Conservation (phyloP, 768 basidiomycete genomes). For the Leucocoprinus leucothites region DNA sequence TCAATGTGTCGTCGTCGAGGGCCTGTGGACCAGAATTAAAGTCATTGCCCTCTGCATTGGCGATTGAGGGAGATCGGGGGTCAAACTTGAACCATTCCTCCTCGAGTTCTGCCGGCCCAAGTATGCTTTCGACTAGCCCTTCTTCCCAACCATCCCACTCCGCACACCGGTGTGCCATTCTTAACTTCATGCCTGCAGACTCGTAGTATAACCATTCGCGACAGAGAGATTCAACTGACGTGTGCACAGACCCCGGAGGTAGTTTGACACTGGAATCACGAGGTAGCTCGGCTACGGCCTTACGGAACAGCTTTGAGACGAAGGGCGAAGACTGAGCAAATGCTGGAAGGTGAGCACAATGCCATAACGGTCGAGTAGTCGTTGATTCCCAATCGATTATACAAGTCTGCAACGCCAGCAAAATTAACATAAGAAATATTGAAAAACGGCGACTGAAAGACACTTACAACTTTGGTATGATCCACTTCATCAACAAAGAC, state of each 20-base stretch:
- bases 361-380: slow-evolving; percentile 84
- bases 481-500: slow-evolving; percentile 76
- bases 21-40: slow-evolving; percentile 20
- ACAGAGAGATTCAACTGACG: slow-evolving; percentile 38
- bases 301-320: slow-evolving; percentile 67
- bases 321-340: slow-evolving; percentile 79
- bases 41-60: slow-evolving; percentile 13
- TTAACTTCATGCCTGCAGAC: slow-evolving; percentile 56
- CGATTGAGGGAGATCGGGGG: neutral
- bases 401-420: slow-evolving; percentile 60
- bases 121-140: slow-evolving; percentile 70
- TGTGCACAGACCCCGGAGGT: slow-evolving; percentile 16
- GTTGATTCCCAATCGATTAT: slow-evolving; percentile 92
- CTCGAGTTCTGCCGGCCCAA: slow-evolving; percentile 70
- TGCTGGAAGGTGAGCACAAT: slow-evolving; percentile 76
- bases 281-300: slow-evolving; percentile 52
- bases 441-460: slow-evolving; percentile 8
- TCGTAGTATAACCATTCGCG: slow-evolving; percentile 77
- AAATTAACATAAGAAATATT: neutral
- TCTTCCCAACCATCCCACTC: slow-evolving; percentile 96
- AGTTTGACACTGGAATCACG: slow-evolving; percentile 22
- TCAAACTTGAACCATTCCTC: slow-evolving; percentile 61
- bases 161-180: slow-evolving; percentile 75
- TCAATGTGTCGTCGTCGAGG: neutral
- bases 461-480: slow-evolving; percentile 65